Evolutionary conservation across 2,329 filamentous ascomycete genomes (phyloP), one percentile per base, ranked within the genome.

Genomic region (Stylonectria norvegica): DNA sequence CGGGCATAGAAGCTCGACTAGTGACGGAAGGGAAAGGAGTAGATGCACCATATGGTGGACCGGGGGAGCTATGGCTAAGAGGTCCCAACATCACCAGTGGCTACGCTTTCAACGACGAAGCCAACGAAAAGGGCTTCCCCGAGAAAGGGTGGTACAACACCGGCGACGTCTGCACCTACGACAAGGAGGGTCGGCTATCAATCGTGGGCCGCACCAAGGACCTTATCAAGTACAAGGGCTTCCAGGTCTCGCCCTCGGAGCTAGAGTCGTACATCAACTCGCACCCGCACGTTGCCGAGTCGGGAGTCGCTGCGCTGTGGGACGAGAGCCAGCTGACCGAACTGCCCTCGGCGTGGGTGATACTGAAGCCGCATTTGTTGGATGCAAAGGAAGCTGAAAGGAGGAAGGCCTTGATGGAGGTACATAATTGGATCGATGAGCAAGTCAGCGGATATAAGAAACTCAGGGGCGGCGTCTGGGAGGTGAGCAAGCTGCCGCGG

Each of bases 21-120:
- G 60, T 65, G 36, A 57, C 61, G n/a, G 64, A 68, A 42, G 61
- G 64, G 3, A 63, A 57, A 2, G 40, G 39, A 0, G 57, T 65
- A 12, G 66, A 70, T 27, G 60, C 58, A 1, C 54, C 64, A 1
- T 44, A 50, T 5, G 65, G 66, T 0, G 57, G 60, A 4, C 60
- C 66, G 0, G 68, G 69, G 2, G 68, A 72, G 48, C 52, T 72
- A 12, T 72, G 66, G 65, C 53, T 72, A 1, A 56, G 65, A 10
- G 68, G 67, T 0, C 67, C 68, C 4, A 69, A 71, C 34, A 63
- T 72, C n/a, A 66, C 67, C 4, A 50, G 48, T 1, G 61, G 68
- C 2, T 72, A 72, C 40, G 64, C 61, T 4, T 65, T 67, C 49
- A 63, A 69, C 20, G 56, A 63, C 4, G 60, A 64, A 20, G 63